phyloP scores from a whole-genome alignment of 148 eudicot genomes.

The Amaranthus palmeri region DNA sequence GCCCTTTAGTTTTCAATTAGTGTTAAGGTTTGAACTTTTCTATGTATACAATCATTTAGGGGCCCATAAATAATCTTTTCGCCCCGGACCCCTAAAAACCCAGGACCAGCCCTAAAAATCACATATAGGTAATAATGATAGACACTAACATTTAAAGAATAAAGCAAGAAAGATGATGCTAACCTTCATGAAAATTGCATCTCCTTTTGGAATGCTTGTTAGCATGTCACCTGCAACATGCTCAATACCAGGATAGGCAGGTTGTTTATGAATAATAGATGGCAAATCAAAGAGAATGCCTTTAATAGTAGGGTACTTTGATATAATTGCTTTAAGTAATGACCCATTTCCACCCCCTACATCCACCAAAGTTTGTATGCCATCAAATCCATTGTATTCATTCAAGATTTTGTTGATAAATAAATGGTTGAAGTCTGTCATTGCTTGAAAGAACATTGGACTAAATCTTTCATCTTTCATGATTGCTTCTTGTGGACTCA shows the following conservation, averaged over 20 bases:
- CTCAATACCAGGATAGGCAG: constrained; percentile 25
- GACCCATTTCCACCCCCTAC: constrained; percentile 42
- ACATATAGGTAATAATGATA: too few relatives aligned
- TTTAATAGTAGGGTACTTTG: constrained; percentile 35
- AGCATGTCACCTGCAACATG: constrained; percentile 49
- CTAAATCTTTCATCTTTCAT: constrained; percentile 19
- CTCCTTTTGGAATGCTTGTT: constrained; percentile 35
- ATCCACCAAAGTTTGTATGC: constrained; percentile 31
- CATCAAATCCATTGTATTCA: constrained; percentile 40
- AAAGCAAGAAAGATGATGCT: neutral
- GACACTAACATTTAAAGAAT: too few relatives aligned
- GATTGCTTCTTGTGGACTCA: constrained; percentile 22
- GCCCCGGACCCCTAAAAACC: too few relatives aligned
- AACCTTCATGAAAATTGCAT: constrained; percentile 43
- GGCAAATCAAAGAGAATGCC: constrained; percentile 37
- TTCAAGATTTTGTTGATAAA: constrained; percentile 27
- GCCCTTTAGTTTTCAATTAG: too few relatives aligned
- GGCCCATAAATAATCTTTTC: too few relatives aligned
- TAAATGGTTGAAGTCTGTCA: constrained; percentile 17
- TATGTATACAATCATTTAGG: too few relatives aligned
- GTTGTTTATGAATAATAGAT: constrained; percentile 27
- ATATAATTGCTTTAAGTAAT: constrained; percentile 27
- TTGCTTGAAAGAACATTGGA: constrained; percentile 18
- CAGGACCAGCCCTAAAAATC: too few relatives aligned
- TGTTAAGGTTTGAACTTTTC: too few relatives aligned